A percentile compares a stretch with the other conserved stretches of the same genome.
Conservation (phyloP, 2,329 filamentous ascomycete genomes). For the Fusarium camptoceras region DNA sequence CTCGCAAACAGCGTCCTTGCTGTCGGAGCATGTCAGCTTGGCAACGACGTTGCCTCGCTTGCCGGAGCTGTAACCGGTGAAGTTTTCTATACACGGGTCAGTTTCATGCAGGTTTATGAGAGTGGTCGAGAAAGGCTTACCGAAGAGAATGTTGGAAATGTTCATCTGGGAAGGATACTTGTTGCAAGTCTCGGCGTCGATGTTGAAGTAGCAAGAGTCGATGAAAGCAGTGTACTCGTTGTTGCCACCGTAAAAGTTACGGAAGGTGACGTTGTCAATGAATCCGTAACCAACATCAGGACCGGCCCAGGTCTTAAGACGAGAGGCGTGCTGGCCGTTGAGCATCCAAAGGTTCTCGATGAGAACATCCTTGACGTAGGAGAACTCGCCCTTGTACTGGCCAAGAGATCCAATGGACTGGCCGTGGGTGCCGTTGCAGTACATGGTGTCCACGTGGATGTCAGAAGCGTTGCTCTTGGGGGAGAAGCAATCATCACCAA, state of each 20-base stretch:
- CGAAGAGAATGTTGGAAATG: constrained; percentile 67
- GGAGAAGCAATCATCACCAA: constrained; percentile 71
- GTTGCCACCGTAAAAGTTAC: constrained; percentile 68
- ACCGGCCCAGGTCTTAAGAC: constrained; percentile 72
- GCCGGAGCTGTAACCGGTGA: constrained; percentile 67
- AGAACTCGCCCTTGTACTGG: constrained; percentile 66
- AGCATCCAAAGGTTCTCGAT: constrained; percentile 71
- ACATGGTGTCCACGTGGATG: constrained; percentile 68
- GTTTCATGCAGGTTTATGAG: accelerated
- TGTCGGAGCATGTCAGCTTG: constrained; percentile 66
- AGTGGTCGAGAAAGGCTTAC: accelerated
- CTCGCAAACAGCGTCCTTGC: constrained; percentile 63
- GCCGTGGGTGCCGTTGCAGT: constrained; percentile 62
- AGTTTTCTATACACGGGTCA: constrained; percentile 56
- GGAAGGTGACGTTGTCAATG: constrained; percentile 72
- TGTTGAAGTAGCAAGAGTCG: constrained; percentile 73
- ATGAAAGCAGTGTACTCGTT: constrained; percentile 69
- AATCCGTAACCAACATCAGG: constrained; percentile 68
- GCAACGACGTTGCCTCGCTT: constrained; percentile 66
- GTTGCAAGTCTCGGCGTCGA: constrained; percentile 61
- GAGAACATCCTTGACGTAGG: constrained; percentile 67
- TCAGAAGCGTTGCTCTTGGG: constrained; percentile 70
- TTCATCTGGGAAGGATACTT: constrained; percentile 67
- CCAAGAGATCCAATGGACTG: constrained; percentile 66
- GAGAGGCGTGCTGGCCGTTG: constrained; percentile 59